These are phyloP conservation scores for Dillenia suffruticosa DNA, from an alignment of 164 flowering plant genomes.

Conservation along the genomic window DNA sequence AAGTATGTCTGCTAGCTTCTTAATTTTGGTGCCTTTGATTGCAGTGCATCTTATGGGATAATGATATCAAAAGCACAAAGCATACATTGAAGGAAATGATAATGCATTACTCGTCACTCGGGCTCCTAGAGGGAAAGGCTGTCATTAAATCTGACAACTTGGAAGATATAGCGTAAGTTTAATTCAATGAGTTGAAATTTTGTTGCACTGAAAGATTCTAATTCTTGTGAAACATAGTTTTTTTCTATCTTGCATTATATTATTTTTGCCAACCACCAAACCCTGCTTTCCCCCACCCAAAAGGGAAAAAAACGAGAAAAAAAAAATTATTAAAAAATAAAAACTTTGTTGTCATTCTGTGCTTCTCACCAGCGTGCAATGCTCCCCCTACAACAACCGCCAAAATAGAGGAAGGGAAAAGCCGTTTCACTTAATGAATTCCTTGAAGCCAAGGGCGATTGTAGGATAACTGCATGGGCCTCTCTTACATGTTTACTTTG, in stretches of 20 bases:
- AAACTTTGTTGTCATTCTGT: not conserved
- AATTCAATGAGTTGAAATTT: not conserved
- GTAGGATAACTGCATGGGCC: too few relatives aligned
- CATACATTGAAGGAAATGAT: conserved; percentile 88
- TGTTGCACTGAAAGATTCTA: not conserved
- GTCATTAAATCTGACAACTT: conserved; percentile 58
- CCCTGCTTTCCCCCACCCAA: too few relatives aligned
- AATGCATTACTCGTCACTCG: conserved; percentile 67
- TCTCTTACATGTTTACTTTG: too few relatives aligned
- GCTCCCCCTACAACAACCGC: too few relatives aligned
- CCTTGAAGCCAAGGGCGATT: too few relatives aligned
- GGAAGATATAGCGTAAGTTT: conserved; percentile 80
- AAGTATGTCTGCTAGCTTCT: too few relatives aligned
- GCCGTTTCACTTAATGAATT: too few relatives aligned
- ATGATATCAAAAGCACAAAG: conserved; percentile 79
- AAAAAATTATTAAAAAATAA: too few relatives aligned
- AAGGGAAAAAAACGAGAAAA: too few relatives aligned
- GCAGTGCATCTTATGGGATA: conserved; percentile 94
- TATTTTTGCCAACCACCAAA: not conserved
- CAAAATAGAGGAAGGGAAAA: too few relatives aligned
- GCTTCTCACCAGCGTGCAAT: not conserved
- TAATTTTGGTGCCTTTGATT: not conserved
- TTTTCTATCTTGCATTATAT: not conserved
- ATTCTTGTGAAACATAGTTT: not conserved
- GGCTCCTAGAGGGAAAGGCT: conserved; percentile 72